Evolutionary conservation across 2,329 filamentous ascomycete species (phyloP).

Genomic region (Stylonectria norvegica): DNA sequence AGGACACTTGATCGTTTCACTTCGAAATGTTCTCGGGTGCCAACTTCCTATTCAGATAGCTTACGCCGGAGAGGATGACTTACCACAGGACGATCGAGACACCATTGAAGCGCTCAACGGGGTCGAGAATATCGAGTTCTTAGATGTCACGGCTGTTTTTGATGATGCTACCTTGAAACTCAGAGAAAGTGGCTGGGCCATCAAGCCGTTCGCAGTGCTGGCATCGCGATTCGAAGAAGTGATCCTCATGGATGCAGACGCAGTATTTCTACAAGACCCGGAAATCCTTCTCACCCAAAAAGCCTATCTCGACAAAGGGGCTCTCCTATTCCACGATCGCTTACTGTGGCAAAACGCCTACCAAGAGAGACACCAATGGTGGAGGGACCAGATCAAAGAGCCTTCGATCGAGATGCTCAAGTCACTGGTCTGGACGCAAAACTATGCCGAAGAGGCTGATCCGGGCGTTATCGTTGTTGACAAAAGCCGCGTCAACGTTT

Average conservation of each 20-base stretch:
- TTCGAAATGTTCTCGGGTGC: constrained; percentile 26
- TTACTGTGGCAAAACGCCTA: constrained; percentile 34
- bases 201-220: constrained; percentile 39
- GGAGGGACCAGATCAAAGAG: constrained; percentile 32
- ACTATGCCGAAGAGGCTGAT: constrained; percentile 40
- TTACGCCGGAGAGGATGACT: constrained; percentile 34
- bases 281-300: constrained; percentile 30
- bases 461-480: constrained; percentile 40
- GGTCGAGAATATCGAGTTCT: constrained; percentile 22
- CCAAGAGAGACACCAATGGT: constrained; percentile 33
- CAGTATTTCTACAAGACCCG: constrained; percentile 36
- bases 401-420: constrained; percentile 30
- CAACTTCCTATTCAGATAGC: constrained; percentile 34
- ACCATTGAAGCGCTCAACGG: constrained; percentile 14
- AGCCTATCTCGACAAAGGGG: constrained; percentile 30
- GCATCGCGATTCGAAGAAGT: constrained; percentile 35
- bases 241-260: constrained; percentile 37
- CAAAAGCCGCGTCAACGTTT: constrained; percentile 33
- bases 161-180: constrained; percentile 30
- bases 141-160: constrained; percentile 32
- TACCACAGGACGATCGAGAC: constrained; percentile 22
- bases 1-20: constrained; percentile 31
- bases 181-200: constrained; percentile 33
- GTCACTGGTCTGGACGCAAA: constrained; percentile 35
- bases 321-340: constrained; percentile 40